Evolutionary conservation across 805 yeast species (phyloP), one percentile per base, ranked within the genome.

Genomic region (Metschnikowia baotianmanensis): DNA sequence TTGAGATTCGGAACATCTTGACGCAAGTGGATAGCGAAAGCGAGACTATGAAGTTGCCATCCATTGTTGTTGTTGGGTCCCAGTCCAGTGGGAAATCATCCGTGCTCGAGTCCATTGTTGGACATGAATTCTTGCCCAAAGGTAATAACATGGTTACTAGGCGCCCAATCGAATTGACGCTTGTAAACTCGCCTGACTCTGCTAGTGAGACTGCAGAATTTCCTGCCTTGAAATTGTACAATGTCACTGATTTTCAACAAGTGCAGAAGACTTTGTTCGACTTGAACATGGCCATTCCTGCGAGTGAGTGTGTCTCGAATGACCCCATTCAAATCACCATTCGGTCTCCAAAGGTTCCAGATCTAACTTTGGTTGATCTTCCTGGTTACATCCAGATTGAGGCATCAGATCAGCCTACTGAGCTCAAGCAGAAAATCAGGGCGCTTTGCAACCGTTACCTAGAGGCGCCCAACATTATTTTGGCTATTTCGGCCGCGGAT

Each of bases 131-230:
- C 52, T 68, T 93, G 43, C 99, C 99, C 25, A 93, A 93, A 62
- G 99, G 99, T 23, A 79, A 87, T 30, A 93, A 95, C 59, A 95
- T 93, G 99, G 99, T 95, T 24, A 93, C 99, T 0, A 78, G 98
- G 61, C 77, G 99, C 53, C 99, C 99, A 1, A 91, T 93, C 34
- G 99, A 93, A 65, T 72, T 93, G 49, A 95, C 99, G 0, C 71
- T 93, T 35, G 83, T 93, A 7, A 90, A 93, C 58, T 80, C 96
- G 3, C 90, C 95, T n/a, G 71, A 66, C 9, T 61, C 80, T 0
- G 88, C 89, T 2, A 83, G 90, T 6, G 95, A 87, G 50, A 78
- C 81, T 23, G 96, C 97, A 1, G 97, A 91, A 60, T 91, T 93
- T 56, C 98, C 99, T 1, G 88, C 91, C 10, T 68, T 93, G 57